These are phyloP conservation scores for Plectranthus barbatus DNA, from an alignment of 257 asterid species.

Conservation along the genomic window DNA sequence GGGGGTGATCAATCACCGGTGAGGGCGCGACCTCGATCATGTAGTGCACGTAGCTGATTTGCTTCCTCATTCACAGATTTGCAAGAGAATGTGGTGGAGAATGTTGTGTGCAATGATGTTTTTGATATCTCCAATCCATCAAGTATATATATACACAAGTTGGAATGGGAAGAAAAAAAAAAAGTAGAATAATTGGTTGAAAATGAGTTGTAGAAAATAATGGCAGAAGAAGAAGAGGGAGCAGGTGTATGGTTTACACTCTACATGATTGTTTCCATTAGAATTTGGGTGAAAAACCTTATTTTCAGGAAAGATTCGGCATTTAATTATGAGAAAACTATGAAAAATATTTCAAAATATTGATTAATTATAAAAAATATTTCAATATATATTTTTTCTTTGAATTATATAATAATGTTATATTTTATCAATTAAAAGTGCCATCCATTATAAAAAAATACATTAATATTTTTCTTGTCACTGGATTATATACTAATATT, in stretches of 20 bases:
- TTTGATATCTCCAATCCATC: background rate
- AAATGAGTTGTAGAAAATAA: background rate
- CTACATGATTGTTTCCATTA: background rate
- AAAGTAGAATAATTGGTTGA: background rate
- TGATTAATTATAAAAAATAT: too few species aligned
- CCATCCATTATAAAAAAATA: too few species aligned
- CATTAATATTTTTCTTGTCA: too few species aligned
- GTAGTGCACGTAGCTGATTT: slow-evolving; percentile 15
- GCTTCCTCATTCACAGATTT: slow-evolving; percentile 16
- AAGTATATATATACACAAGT: background rate
- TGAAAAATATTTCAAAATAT: too few species aligned
- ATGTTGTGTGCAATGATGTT: background rate
- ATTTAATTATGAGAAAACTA: slow-evolving; percentile 21
- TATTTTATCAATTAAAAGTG: too few species aligned
- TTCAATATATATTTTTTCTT: too few species aligned
- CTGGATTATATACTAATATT: too few species aligned
- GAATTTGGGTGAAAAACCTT: background rate
- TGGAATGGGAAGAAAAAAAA: background rate
- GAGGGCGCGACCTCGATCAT: slow-evolving; percentile 32
- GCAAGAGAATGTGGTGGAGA: slow-evolving; percentile 2
- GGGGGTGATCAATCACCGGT: slow-evolving; percentile 18
- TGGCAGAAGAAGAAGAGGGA: background rate
- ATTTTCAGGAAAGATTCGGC: background rate
- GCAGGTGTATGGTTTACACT: background rate
- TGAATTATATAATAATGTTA: too few species aligned